Evolutionary conservation across 306 rosid genomes (phyloP).

Genomic region (Glycyrrhiza uralensis): DNA sequence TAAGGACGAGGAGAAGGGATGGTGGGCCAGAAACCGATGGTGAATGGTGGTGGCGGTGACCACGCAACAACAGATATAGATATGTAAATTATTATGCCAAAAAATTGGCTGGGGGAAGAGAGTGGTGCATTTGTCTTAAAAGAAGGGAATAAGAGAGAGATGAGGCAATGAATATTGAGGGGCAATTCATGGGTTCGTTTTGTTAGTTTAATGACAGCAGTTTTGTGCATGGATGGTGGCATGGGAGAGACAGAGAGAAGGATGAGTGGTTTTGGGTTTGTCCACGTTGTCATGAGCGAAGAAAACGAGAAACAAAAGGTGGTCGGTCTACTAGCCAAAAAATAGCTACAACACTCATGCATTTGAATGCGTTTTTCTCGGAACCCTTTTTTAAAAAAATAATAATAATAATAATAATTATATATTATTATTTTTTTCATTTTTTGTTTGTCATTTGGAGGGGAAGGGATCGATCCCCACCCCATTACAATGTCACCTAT

Average conservation of each 20-base stretch:
- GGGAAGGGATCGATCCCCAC: no score
- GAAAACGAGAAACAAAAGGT: constrained; percentile 40
- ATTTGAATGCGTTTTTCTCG: constrained; percentile 20
- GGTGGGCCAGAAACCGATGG: constrained; percentile 29
- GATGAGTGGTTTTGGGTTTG: constrained; percentile 32
- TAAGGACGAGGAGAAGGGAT: constrained; percentile 6
- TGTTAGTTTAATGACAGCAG: constrained; percentile 45
- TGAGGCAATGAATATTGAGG: neutral
- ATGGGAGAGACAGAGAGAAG: constrained; percentile 20
- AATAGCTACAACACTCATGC: constrained; percentile 9
- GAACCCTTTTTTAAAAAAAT: neutral
- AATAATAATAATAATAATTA: no score
- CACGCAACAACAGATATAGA: neutral
- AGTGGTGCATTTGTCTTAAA: constrained; percentile 35
- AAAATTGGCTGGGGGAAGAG: constrained; percentile 24
- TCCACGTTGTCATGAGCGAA: constrained; percentile 42
- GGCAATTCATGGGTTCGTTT: constrained; percentile 18
- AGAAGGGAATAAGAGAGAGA: constrained; percentile 21
- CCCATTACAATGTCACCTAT: no score
- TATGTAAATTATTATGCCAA: neutral
- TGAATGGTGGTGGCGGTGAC: constrained; percentile 3
- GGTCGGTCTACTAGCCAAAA: constrained; percentile 16
- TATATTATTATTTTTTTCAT: no score
- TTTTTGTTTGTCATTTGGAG: no score
- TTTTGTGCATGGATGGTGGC: constrained; percentile 32